Evolutionary conservation across 768 basidiomycete species (phyloP).

Genomic region (Tubosaeta sp.): DNA sequence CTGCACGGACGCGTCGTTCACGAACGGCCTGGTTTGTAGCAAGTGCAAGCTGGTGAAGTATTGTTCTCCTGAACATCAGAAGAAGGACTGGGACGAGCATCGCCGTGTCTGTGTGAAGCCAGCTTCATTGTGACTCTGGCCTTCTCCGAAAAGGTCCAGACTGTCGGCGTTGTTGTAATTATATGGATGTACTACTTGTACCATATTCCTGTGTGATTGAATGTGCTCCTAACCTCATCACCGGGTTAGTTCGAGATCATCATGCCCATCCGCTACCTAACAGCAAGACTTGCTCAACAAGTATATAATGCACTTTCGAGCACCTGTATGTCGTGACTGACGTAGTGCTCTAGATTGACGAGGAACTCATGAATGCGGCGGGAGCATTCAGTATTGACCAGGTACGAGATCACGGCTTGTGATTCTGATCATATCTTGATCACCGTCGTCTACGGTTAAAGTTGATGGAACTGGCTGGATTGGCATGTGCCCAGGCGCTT

Average conservation of each 20-base stretch:
- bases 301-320: constrained; percentile 30
- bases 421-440: background rate
- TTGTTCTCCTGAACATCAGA: constrained; percentile 71
- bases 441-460: constrained; percentile 27
- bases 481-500: constrained; percentile 88
- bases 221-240: background rate
- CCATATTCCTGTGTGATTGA: background rate
- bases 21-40: constrained; percentile 61
- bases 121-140: constrained; percentile 11
- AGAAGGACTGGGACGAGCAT: constrained; percentile 77
- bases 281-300: constrained; percentile 74
- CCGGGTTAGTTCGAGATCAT: background rate
- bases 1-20: constrained; percentile 27
- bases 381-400: constrained; percentile 96
- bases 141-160: background rate
- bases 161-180: constrained; percentile 1
- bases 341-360: constrained; percentile 67
- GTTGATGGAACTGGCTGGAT: constrained; percentile 95
- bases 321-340: background rate
- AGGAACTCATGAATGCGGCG: constrained; percentile 83
- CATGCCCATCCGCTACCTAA: constrained; percentile 63
- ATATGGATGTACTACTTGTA: constrained; percentile 6
- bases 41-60: constrained; percentile 78
- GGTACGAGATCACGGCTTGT: constrained; percentile 35
- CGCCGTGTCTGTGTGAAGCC: constrained; percentile 58